A percentile compares a stretch with the other conserved stretches of the same genome.
Conservation (phyloP, 2,329 filamentous ascomycete species). For the Lachnellula arida region DNA sequence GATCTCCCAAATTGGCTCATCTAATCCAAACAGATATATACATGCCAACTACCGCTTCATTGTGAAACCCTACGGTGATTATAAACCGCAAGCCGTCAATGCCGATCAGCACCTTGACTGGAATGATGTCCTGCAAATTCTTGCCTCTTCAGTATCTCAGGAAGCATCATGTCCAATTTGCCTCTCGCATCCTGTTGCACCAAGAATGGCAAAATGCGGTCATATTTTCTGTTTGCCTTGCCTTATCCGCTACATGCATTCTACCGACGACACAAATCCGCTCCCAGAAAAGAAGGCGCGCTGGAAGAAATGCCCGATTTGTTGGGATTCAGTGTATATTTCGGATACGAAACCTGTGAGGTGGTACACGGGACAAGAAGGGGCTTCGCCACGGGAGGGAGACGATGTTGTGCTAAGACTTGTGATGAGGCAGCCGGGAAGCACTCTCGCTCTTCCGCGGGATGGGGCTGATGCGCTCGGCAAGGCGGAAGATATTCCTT, state of each 20-base stretch:
- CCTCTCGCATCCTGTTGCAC: conserved; percentile 84
- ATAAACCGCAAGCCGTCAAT: conserved; percentile 74
- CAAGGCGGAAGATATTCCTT: conserved; percentile 75
- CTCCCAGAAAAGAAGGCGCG: conserved; percentile 63
- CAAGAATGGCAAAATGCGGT: conserved; percentile 93
- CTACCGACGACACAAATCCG: conserved; percentile 61
- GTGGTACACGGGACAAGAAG: conserved; percentile 88
- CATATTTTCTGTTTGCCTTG: conserved; percentile 97
- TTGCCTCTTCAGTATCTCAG: conserved; percentile 88
- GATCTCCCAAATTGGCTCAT: conserved; percentile 3
- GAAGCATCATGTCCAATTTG: conserved; percentile 89
- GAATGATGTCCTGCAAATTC: conserved; percentile 83
- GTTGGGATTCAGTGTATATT: conserved; percentile 89
- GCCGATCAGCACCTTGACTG: conserved; percentile 89
- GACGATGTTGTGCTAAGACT: conserved; percentile 86
- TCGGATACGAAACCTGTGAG: conserved; percentile 84
- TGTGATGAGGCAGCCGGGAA: conserved; percentile 74
- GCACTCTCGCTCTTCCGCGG: conserved; percentile 80
- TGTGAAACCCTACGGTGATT: conserved; percentile 76
- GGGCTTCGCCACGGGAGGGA: conserved; percentile 71
- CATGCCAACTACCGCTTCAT: conserved; percentile 98
- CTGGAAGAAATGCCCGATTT: conserved; percentile 96
- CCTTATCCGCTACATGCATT: conserved; percentile 92
- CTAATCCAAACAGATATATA: conserved; percentile 58
- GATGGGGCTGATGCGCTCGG: conserved; percentile 68